These are phyloP conservation scores for Wickerhamiella spandovensis DNA, from an alignment of 805 yeast genomes.

Conservation along the genomic window DNA sequence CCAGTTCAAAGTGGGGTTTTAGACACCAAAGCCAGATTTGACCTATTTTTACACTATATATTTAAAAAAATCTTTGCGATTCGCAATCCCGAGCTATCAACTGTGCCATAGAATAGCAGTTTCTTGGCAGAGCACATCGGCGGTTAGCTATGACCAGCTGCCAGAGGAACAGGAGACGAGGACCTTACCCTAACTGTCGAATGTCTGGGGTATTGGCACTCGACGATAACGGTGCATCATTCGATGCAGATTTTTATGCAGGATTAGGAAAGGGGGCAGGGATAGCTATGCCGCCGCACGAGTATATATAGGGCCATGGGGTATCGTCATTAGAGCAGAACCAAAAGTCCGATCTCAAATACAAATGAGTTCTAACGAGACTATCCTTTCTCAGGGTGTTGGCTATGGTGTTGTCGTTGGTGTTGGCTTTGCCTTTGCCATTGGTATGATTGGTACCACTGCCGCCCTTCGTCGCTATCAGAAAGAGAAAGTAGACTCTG, in stretches of 20 bases:
- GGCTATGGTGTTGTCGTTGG: constrained; percentile 87
- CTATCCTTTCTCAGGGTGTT: constrained; percentile 54
- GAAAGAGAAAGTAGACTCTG: constrained; percentile 78
- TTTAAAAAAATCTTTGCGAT: too few relatives aligned
- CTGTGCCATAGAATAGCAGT: too few relatives aligned
- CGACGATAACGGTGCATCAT: neutral
- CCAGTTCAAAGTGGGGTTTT: too few relatives aligned
- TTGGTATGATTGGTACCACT: constrained; percentile 70
- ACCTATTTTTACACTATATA: too few relatives aligned
- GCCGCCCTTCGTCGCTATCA: constrained; percentile 62
- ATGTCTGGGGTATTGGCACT: neutral
- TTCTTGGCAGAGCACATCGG: too few relatives aligned
- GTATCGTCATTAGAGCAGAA: neutral
- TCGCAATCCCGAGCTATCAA: too few relatives aligned
- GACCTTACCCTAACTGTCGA: neutral
- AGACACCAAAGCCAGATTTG: too few relatives aligned
- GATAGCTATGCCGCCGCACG: neutral
- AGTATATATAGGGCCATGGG: neutral
- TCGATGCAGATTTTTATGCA: neutral
- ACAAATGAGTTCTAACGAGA: neutral
- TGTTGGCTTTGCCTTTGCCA: constrained; percentile 50
- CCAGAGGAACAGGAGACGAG: neutral
- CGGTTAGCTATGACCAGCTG: neutral
- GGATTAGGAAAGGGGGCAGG: neutral
- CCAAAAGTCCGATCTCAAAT: neutral